Conservation (phyloP, 2,329 filamentous ascomycete species). For the Cadophora sp. region DNA sequence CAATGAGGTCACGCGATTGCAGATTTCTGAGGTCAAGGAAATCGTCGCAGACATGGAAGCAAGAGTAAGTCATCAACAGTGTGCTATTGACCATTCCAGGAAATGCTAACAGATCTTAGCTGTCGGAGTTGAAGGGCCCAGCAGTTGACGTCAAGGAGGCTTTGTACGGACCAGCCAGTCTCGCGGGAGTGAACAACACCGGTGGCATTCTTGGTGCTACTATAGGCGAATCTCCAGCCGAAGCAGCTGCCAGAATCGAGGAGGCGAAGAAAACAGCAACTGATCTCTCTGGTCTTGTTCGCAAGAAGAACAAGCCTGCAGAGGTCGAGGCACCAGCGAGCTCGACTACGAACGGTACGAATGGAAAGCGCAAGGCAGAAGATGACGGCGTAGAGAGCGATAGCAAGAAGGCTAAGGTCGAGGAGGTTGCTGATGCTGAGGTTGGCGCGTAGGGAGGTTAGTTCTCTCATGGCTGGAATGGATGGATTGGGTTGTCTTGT, state of each 20-base stretch:
- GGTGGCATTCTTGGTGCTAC: slow-evolving; percentile 69
- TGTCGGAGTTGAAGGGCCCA: slow-evolving; percentile 72
- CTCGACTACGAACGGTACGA: slow-evolving; percentile 47
- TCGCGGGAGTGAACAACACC: slow-evolving; percentile 47
- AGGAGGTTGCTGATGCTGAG: slow-evolving; percentile 31
- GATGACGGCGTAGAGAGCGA: slow-evolving; percentile 35
- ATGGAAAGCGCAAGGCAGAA: slow-evolving; percentile 62
- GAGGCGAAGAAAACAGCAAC: slow-evolving; percentile 77
- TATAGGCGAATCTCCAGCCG: slow-evolving; percentile 65
- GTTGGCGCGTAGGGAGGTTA: background rate
- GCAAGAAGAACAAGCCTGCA: slow-evolving; percentile 60
- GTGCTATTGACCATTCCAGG: background rate
- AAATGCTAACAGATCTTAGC: slow-evolving; percentile 45
- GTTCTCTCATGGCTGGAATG: background rate
- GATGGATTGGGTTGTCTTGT: background rate
- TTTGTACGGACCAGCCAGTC: slow-evolving; percentile 56
- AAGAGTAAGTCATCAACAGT: slow-evolving; percentile 57
- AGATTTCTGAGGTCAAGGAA: slow-evolving; percentile 77
- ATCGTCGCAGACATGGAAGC: slow-evolving; percentile 81
- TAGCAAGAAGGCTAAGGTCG: slow-evolving; percentile 44
- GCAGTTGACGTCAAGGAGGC: slow-evolving; percentile 64
- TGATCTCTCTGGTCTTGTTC: slow-evolving; percentile 74
- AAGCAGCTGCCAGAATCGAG: slow-evolving; percentile 69
- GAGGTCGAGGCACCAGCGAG: slow-evolving; percentile 42
- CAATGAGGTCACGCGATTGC: slow-evolving; percentile 65